Conservation (phyloP, 208 protist genomes). For the Leishmania tarentolae region DNA sequence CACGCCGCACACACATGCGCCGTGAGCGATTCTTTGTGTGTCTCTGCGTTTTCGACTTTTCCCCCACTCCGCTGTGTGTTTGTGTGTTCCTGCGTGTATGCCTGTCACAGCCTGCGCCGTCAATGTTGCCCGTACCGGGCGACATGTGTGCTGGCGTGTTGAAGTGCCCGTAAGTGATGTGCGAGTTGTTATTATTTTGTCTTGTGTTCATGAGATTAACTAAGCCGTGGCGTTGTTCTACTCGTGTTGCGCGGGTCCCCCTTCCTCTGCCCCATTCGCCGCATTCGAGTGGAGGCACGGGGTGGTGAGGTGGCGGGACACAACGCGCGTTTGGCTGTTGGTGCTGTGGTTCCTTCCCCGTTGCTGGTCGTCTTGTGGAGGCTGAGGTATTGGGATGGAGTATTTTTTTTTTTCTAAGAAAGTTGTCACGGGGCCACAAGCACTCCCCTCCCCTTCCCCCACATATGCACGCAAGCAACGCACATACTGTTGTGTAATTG, state of each 20-base stretch:
- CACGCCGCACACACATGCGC: not conserved
- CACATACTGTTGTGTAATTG: not conserved
- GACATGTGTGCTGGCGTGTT: not conserved
- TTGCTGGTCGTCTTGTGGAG: not conserved
- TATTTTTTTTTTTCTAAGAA: not conserved
- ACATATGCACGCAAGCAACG: not conserved
- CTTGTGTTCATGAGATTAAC: not conserved
- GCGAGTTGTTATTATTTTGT: not conserved
- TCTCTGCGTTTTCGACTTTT: not conserved
- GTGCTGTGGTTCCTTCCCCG: not conserved
- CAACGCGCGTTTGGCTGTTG: not conserved
- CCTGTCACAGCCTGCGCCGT: not conserved
- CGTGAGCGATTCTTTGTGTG: not conserved
- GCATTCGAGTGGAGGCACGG: not conserved
- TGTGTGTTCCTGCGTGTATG: not conserved
- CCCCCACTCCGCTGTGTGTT: not conserved
- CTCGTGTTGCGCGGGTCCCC: not conserved
- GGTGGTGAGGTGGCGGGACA: not conserved
- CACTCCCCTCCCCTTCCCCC: no score
- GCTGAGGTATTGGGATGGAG: not conserved
- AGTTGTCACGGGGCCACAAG: not conserved
- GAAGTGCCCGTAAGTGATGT: not conserved
- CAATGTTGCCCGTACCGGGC: not conserved
- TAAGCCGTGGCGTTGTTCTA: not conserved
- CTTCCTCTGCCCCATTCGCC: no score